Evolutionary conservation across 2,329 filamentous ascomycete genomes (phyloP), one percentile per base, ranked within the genome.

Genomic region (Aspergillus tamarii): DNA sequence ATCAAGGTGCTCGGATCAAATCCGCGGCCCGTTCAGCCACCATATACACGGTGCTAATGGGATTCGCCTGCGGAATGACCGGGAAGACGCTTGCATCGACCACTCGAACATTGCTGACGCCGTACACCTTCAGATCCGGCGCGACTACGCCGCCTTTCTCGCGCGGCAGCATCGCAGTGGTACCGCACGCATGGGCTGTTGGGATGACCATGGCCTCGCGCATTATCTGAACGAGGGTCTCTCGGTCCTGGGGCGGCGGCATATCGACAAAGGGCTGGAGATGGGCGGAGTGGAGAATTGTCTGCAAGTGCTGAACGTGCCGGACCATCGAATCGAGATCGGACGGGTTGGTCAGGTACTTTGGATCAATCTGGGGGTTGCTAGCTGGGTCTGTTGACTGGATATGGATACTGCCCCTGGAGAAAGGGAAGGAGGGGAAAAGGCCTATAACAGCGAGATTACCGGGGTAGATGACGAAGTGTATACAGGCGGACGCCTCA

Each of bases 321-420:
- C 69, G 63, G 11, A 72, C 66, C 53, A 81, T 69, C 5, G 84
- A 76, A 59, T 82, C 72, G 21, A 74, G 74, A 62, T 85, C 82
- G 0, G 79, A 74, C 23, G 75, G 68, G 46, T 80, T 73, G 0
- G 72, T 74, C 11, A 85, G 75, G 67, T 75, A 84, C 62, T 78
- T 78, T 0, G 83, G 81, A 66, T 84, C 76, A 61, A 83, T 78
- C 23, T 75, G 66, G 0, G 83, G 82, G 0, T 69, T 67, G n/a
- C 75, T 73, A 1, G 69, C 66, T 0, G 73, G 74, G 7, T 76
- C 72, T 6, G 67, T 57, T 0, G 78, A 80, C 1, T 41, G 45
- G 41, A 78, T 73, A 56, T 78, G 76, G 1, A 73, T 67, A 6
- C 64, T 67, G 1, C 76, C 76, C 1, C 74, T 72, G 0, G 74